Evolutionary conservation across 1,284 basidiomycete genomes (phyloP).

Genomic region (Trichosporon coremiiforme): DNA sequence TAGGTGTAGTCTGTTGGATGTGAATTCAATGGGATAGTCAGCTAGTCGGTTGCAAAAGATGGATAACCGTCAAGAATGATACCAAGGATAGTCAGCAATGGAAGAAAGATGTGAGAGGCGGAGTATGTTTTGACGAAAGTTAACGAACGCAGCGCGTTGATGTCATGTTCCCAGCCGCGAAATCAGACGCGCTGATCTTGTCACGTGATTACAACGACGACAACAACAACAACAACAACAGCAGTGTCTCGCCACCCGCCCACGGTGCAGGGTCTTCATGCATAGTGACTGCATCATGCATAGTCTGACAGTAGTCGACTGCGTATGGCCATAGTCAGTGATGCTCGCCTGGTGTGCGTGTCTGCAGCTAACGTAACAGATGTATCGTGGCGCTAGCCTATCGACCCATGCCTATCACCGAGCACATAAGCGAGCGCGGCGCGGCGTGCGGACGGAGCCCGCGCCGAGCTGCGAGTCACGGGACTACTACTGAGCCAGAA

Average conservation of each 20-base stretch:
- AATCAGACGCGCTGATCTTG: constrained; percentile 6
- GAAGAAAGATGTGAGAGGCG: neutral
- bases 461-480: neutral
- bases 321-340: too few relatives aligned
- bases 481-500: neutral
- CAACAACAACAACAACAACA: neutral
- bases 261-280: too few relatives aligned
- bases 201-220: neutral
- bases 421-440: neutral
- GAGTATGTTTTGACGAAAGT: neutral
- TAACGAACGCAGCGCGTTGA: neutral
- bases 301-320: too few relatives aligned
- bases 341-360: too few relatives aligned
- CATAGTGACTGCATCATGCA: too few relatives aligned
- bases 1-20: neutral
- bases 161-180: constrained; percentile 5
- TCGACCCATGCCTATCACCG: too few relatives aligned
- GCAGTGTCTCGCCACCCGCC: neutral
- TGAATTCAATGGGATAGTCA: neutral
- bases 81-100: neutral
- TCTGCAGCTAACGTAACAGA: too few relatives aligned
- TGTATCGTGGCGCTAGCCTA: too few relatives aligned
- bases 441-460: too few relatives aligned
- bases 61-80: neutral
- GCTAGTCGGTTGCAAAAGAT: neutral